Evolutionary conservation across 345 rosid species (phyloP).

Genomic region (Syzygium oleosum): DNA sequence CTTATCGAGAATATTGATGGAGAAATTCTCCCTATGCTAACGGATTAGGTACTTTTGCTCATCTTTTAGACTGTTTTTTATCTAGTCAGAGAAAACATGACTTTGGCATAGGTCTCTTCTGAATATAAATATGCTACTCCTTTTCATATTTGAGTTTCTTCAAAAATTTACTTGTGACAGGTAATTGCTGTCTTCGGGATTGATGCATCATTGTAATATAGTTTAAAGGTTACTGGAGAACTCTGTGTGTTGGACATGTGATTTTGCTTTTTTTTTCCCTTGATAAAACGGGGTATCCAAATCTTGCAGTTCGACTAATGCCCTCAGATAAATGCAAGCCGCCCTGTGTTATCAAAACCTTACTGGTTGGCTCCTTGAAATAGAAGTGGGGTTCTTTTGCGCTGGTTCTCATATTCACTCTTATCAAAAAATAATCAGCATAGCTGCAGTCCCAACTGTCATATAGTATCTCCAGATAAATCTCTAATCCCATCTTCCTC

Average conservation of each 20-base stretch:
- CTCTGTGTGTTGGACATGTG: background rate
- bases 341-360: background rate
- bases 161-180: background rate
- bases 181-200: background rate
- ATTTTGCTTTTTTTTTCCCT: background rate
- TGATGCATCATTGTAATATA: background rate
- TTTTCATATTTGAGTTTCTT: background rate
- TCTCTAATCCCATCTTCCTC: background rate
- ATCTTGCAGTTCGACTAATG: background rate
- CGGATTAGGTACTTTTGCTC: background rate
- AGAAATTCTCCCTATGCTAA: background rate
- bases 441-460: background rate
- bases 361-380: background rate
- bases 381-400: background rate
- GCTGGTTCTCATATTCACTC: background rate
- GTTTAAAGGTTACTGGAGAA: background rate
- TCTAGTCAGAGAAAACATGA: background rate
- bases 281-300: background rate
- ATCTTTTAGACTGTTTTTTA: background rate
- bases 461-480: background rate
- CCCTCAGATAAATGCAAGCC: background rate
- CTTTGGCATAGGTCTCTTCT: background rate
- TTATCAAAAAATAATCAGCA: background rate
- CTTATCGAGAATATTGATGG: background rate
- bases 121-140: background rate